phyloP scores from a whole-genome alignment of 345 rosid genomes.

The Punica granatum region DNA sequence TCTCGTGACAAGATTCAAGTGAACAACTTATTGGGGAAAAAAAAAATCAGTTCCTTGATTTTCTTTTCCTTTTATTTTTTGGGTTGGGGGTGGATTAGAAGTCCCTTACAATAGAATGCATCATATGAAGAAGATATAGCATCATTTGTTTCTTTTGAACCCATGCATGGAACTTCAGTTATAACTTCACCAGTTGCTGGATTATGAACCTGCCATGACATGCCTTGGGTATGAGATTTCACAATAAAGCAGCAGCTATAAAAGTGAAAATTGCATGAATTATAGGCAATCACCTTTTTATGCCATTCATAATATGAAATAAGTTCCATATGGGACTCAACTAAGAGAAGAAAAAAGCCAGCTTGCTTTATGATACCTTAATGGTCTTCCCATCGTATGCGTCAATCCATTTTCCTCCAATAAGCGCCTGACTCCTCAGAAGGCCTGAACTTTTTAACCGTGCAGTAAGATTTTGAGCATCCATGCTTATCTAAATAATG shows the following conservation, averaged over 20 bases:
- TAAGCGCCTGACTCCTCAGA: conserved; percentile 59
- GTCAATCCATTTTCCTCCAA: conserved; percentile 84
- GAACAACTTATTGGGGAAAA: not conserved
- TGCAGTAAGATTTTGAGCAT: conserved; percentile 31
- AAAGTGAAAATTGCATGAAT: not conserved
- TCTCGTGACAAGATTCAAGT: not conserved
- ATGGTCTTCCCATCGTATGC: conserved; percentile 65
- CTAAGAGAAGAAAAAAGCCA: not conserved
- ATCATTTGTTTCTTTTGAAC: conserved; percentile 69
- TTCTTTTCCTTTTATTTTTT: not conserved
- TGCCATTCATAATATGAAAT: not conserved
- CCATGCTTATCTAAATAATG: conserved; percentile 51
- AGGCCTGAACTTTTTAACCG: conserved; percentile 47
- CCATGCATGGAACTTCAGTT: conserved; percentile 78
- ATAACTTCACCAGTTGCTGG: conserved; percentile 82
- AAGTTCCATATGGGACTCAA: not conserved
- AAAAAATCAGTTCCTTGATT: not conserved
- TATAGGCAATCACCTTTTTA: not conserved
- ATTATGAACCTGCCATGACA: conserved; percentile 58
- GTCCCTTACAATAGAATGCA: conserved; percentile 58
- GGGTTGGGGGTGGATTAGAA: not conserved
- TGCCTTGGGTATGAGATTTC: not conserved
- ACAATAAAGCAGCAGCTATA: not conserved
- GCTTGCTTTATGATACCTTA: conserved; percentile 30
- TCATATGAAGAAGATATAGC: conserved; percentile 79